Evolutionary conservation across 352 stramenopile genomes (phyloP), one percentile per base, ranked within the genome.

Genomic region (Phytophthora syringae): DNA sequence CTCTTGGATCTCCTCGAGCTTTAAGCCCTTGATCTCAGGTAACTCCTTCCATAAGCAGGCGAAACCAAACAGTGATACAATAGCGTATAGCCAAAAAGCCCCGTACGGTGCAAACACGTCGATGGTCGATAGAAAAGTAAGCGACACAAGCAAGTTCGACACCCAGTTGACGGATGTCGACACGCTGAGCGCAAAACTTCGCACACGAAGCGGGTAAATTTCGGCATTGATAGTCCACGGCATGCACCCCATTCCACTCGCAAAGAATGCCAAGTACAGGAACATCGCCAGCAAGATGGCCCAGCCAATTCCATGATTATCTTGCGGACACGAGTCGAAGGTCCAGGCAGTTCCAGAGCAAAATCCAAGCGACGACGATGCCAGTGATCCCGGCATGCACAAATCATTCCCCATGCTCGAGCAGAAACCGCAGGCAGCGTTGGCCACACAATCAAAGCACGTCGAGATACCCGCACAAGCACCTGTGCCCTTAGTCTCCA

Each of bases 151-250:
- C 2, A 98, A 63, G 69, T 98, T 98, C 9, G 83, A 77, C 55
- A 98, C 50, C 95, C 96, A 98, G 70, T 98, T 98, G 13, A 95
- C 86, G 2, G 89, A 89, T 15, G 96, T 98, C 5, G 92, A 86
- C 7, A 90, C 64, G 52, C 88, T 96, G 2, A 97, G 83, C 7
- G 86, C 89, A 18, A 96, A 80, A 27, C 87, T 97, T 32, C 96
- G 92, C 18, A 90, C 86, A 30, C 87, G 77, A 7, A 97, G 74
- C 7, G 92, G 91, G 70, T 97, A 99, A 64, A 98, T 98, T 74
- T 99, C 96, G 27, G 89, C 86, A 67, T 98, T 98, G 60, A 99
- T 95, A 1, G 92, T 98, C 95, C 95, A 99, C 1, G 96, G 94
- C 76, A 98, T 91, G 27, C 79, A 89, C 5, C 87, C 86, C 84